Evolutionary conservation across 352 stramenopile species (phyloP), one percentile per base, ranked within the genome.

Genomic region (Globisporangium nodosum): DNA sequence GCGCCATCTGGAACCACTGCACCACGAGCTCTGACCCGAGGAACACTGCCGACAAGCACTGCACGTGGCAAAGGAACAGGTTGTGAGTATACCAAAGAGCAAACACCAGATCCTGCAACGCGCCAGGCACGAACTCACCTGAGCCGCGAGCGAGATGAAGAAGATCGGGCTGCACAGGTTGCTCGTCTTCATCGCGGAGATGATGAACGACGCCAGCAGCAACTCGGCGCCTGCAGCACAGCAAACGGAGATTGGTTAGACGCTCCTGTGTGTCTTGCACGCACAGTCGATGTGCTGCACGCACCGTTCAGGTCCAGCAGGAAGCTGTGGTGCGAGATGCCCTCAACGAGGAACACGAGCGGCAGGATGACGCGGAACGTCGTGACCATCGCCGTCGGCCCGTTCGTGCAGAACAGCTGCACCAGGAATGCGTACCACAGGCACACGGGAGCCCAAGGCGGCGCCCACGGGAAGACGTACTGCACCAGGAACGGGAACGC

Each of bases 371-470:
- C 75, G 35, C 87, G 85, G 64, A 94, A 94, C 1, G 81, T 90
- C 37, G 86, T 88, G 13, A 93, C 81, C 85, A 94, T 96, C 1
- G 87, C 83, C 0, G 84, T 88, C 11, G 87, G 64, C 1, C 85
- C 85, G 21, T 82, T 90, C 33, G 85, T 91, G 54, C 85, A 94
- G 54, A 94, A 94, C 11, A 96, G 65, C 57, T 96, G 87, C 20
- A 94, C 83, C 15, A 96, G 69, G 65, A 96, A 96, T 16, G 87
- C 85, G 51, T 96, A 96, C 87, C 87, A 96, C 1, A 96, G 76
- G 49, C 87, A 96, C 27, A 96, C 86, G 0, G 87, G 85, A 0
- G 83, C 87, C 87, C 87, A 96, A 51, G 87, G 87, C 50, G 87
- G 87, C 0, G 87, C 87, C 87, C 87, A 96, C 18, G 87, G 81